These are phyloP conservation scores for Cystobasidiopsis lactophilus DNA, from an alignment of 768 basidiomycete genomes.

Conservation along the genomic window DNA sequence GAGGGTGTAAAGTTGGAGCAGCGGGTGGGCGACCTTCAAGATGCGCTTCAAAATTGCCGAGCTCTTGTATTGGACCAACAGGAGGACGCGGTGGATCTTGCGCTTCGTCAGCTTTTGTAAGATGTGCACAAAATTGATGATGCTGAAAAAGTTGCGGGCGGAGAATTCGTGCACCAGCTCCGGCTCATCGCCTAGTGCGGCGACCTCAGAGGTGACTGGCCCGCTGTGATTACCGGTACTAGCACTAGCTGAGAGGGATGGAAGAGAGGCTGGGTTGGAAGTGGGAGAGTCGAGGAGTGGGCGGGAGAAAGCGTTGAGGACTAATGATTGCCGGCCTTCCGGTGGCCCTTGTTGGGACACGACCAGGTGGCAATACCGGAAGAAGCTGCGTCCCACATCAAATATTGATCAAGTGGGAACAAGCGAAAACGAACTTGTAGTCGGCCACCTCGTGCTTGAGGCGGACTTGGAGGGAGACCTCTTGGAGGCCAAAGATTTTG, in stretches of 20 bases:
- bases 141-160: conserved; percentile 92
- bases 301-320: not conserved
- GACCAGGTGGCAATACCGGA: conserved; percentile 69
- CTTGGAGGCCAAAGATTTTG: conserved; percentile 96
- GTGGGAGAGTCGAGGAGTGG: conserved; percentile 33
- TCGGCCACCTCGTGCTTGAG: conserved; percentile 52
- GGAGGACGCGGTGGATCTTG: conserved; percentile 77
- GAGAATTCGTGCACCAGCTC: conserved; percentile 85
- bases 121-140: conserved; percentile 91
- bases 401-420: not conserved
- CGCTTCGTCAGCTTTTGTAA: conserved; percentile 95
- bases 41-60: conserved; percentile 91
- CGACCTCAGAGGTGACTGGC: conserved; percentile 40
- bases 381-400: conserved; percentile 75
- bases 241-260: not conserved
- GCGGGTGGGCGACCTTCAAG: conserved; percentile 73
- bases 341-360: conserved; percentile 35
- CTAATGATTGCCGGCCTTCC: too few species aligned
- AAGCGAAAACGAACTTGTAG: conserved; percentile 20
- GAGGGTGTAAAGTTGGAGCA: conserved; percentile 79
- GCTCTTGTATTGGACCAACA: conserved; percentile 94
- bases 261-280: not conserved
- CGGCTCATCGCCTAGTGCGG: conserved; percentile 36
- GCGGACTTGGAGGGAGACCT: conserved; percentile 60
- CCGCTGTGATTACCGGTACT: too few species aligned